Evolutionary conservation across 345 rosid species (phyloP).

Genomic region (Brassica incana): DNA sequence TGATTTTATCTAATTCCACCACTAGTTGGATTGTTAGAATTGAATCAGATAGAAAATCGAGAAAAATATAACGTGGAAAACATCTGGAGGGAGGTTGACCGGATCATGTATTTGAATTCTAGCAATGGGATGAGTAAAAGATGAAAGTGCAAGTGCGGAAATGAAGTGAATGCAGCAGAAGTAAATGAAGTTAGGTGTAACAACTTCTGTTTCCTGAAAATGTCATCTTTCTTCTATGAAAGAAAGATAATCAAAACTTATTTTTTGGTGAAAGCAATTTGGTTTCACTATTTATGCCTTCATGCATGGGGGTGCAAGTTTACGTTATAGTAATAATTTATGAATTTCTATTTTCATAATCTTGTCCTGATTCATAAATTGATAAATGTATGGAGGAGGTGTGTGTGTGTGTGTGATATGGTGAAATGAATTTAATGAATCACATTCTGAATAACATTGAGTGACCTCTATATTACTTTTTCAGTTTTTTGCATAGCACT

Average conservation of each 20-base stretch:
- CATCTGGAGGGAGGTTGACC: not conserved
- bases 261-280: not conserved
- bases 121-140: not conserved
- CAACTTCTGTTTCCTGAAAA: conserved; percentile 1
- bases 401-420: not conserved
- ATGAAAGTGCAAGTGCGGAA: not conserved
- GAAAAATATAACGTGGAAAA: not conserved
- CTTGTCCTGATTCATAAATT: not conserved
- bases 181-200: conserved; percentile 33
- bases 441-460: not conserved
- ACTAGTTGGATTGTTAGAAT: not conserved
- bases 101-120: not conserved
- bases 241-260: not conserved
- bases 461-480: not conserved
- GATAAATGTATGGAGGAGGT: not conserved
- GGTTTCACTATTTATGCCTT: conserved; percentile 10
- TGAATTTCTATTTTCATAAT: not conserved
- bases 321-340: not conserved
- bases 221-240: not conserved
- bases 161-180: conserved; percentile 19
- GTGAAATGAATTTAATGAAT: not conserved
- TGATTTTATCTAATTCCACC: not conserved
- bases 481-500: not conserved
- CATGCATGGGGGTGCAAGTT: not conserved
- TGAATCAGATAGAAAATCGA: not conserved